Evolutionary conservation across 768 basidiomycete genomes (phyloP).

Genomic region (Russula foetens): DNA sequence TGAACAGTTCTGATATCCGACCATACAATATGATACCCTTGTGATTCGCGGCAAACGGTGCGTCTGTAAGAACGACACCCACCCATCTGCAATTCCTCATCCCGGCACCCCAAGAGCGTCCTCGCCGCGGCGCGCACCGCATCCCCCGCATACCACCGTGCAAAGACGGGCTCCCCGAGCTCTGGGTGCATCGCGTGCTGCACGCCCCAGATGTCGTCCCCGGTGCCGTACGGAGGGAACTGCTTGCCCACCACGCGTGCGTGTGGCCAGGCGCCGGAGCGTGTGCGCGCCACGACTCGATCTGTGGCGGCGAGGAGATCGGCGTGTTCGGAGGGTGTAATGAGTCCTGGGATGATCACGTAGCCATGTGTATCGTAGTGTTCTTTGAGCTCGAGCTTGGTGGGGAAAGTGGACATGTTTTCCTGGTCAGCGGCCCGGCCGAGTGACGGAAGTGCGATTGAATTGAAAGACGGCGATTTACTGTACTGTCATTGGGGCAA

Average conservation of each 20-base stretch:
- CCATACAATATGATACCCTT: neutral
- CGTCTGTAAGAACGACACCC: slow-evolving; percentile 17
- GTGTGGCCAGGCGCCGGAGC: slow-evolving; percentile 55
- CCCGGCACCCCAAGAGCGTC: slow-evolving; percentile 47
- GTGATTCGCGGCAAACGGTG: too few relatives aligned
- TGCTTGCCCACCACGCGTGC: slow-evolving; percentile 72
- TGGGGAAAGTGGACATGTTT: too few relatives aligned
- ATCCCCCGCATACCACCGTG: slow-evolving; percentile 58
- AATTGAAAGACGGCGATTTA: too few relatives aligned
- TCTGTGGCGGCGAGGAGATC: slow-evolving; percentile 39
- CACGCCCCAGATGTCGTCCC: slow-evolving; percentile 72
- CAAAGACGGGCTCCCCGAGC: slow-evolving; percentile 50
- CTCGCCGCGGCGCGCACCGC: slow-evolving; percentile 36
- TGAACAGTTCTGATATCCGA: slow-evolving; percentile 52
- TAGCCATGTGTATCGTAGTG: slow-evolving; percentile 49
- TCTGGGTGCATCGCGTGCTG: slow-evolving; percentile 79
- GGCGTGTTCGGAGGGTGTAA: slow-evolving; percentile 33
- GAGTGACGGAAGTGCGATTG: too few relatives aligned
- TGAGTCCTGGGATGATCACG: slow-evolving; percentile 51
- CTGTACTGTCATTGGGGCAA: too few relatives aligned
- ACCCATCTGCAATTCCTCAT: slow-evolving; percentile 68
- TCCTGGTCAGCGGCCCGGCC: too few relatives aligned
- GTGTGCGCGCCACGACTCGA: too few relatives aligned
- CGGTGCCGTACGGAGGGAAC: slow-evolving; percentile 60
- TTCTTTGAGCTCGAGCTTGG: too few relatives aligned